Evolutionary conservation across 202 grass and related monocot species (phyloP), one percentile per base, ranked within the genome.

Genomic region (Panicum hallii): DNA sequence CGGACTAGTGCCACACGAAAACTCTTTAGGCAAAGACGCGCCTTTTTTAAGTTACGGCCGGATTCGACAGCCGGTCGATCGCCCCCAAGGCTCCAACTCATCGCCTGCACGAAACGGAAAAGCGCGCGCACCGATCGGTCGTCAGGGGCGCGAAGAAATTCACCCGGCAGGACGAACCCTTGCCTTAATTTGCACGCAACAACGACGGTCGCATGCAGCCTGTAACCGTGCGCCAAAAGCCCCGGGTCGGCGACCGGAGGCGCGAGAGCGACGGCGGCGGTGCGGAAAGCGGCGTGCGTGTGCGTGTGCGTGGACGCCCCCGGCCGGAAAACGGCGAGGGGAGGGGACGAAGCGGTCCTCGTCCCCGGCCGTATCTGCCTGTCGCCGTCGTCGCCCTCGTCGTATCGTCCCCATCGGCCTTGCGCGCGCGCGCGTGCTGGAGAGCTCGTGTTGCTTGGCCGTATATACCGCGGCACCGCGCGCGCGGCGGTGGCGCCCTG

Each of bases 1-100:
- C 58, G 70, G 69, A 79, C 64, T 81, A 88, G 72, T 36, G 63
- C 56, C 26, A 57, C 72, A 77, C 64, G 76, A 84, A 81, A 81
- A 81, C 32, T 64, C 77, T 70, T 68, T 83, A 19, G 63, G 13
- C 34, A 63, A 78, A 65, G 14, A 38, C 3, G 22, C 41, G 2
- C 4, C 71, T 77, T 91, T 78, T 77, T 91, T 78, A 71, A 84
- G 88, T 85, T 81, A 84, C 65, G 65, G 81, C 72, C 53, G 66
- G 72, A 57, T 88, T 84, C 70, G 75, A 10, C 5, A 41, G 43
- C 30, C 46, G 48, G 34, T 38, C 73, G 10, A 4, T 26, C 26
- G 26, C 26, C 26, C 36, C 36, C 36, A 38, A 38, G 36, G 13
- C 69, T 84, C 84, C 77, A 67, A 57, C 76, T 49, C 20, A 28